Percentiles rank a stretch among this genome's conserved stretches.
Conservation (phyloP, 2,329 filamentous ascomycete genomes). For the Endocalyx cinctus region DNA sequence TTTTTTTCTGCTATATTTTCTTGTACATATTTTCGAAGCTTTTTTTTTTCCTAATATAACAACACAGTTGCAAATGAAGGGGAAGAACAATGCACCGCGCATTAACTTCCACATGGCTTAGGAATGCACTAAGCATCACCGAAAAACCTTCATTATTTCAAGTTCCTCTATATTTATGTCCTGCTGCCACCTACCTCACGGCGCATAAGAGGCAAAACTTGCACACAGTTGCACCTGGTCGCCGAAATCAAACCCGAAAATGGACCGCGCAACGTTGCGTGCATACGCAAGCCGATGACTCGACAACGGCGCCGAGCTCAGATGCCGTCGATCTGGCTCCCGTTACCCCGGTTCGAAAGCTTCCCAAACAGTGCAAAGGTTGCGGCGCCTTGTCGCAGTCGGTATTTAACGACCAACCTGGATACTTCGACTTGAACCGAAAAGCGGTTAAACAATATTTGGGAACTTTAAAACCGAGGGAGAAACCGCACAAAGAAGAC, state of each 20-base stretch:
- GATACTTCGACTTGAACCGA: slow-evolving; percentile 51
- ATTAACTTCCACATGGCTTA: slow-evolving; percentile 38
- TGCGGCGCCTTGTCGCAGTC: slow-evolving; percentile 63
- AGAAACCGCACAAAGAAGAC: slow-evolving; percentile 34
- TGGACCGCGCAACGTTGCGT: slow-evolving; percentile 20
- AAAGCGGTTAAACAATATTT: slow-evolving; percentile 49
- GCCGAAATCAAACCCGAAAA: slow-evolving; percentile 11
- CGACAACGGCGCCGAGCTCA: background rate
- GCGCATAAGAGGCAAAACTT: slow-evolving; percentile 28
- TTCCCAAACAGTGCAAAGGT: slow-evolving; percentile 58
- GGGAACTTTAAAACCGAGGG: slow-evolving; percentile 23
- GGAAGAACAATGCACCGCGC: slow-evolving; percentile 41
- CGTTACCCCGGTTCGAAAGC: slow-evolving; percentile 10
- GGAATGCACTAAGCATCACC: slow-evolving; percentile 36
- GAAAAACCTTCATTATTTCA: slow-evolving; percentile 32
- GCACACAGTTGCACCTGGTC: slow-evolving; percentile 7
- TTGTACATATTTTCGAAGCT: no score
- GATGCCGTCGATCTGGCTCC: background rate
- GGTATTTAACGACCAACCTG: slow-evolving; percentile 43
- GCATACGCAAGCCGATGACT: slow-evolving; percentile 20
- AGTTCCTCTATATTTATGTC: slow-evolving; percentile 46
- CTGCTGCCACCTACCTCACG: slow-evolving; percentile 32
- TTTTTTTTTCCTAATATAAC: no score
- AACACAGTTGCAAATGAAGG: no score
- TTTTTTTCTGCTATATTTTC: background rate